phyloP scores from a whole-genome alignment of 495 filamentous ascomycete genomes.

The Penicillium daleae region DNA sequence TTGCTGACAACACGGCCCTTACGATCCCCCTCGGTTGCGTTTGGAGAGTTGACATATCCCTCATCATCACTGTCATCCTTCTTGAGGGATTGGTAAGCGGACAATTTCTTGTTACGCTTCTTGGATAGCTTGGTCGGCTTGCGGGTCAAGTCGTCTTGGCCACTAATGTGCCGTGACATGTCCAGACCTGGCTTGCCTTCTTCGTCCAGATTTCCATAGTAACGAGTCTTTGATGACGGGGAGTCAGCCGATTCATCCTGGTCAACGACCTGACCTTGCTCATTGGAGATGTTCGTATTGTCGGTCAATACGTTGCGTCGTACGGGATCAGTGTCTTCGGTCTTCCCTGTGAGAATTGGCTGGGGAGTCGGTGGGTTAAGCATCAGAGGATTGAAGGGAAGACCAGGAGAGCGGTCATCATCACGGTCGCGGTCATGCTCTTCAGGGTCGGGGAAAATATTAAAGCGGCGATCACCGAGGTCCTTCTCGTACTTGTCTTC shows the following conservation, averaged over 20 bases:
- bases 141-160: conserved; percentile 17
- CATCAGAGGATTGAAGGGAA: conserved; percentile 53
- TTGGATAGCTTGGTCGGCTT: conserved; percentile 42
- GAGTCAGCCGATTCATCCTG: conserved; percentile 24
- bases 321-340: conserved; percentile 30
- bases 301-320: conserved; percentile 40
- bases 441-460: conserved; percentile 52
- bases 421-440: conserved; percentile 47
- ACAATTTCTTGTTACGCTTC: conserved; percentile 38
- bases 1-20: conserved; percentile 58
- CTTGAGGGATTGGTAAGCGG: conserved; percentile 42
- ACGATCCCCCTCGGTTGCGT: conserved; percentile 39
- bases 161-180: conserved; percentile 32
- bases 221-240: conserved; percentile 34
- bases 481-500: conserved; percentile 43
- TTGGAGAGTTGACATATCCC: conserved; percentile 14
- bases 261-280: conserved; percentile 17
- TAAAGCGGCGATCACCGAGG: conserved; percentile 43
- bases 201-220: conserved; percentile 44
- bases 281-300: conserved; percentile 40
- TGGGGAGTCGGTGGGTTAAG: conserved; percentile 59
- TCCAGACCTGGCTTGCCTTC: conserved; percentile 29
- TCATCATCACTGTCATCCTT: conserved; percentile 37
- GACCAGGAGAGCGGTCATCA: conserved; percentile 31
- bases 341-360: conserved; percentile 27